Base-by-base conservation (phyloP, 805 yeast genomes). In the Cyberlindnera maritima region DNA sequence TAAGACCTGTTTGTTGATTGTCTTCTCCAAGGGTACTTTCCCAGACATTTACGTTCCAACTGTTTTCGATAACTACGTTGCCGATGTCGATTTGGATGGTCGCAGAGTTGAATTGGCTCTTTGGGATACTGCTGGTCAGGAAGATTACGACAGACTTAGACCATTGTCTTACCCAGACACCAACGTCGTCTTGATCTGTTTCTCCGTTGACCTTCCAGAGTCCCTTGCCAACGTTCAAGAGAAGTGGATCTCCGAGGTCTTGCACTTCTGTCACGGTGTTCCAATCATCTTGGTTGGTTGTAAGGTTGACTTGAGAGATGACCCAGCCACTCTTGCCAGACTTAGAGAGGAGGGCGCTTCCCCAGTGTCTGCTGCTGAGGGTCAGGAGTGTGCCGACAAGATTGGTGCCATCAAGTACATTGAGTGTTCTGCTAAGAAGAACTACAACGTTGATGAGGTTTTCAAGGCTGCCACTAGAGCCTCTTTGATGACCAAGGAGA, bases 91-190 rank as follows among this genome's bases (percentile, higher is more conserved):
- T 64, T 85, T 85, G 48, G 92, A 86, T 61, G 95, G 96, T 42
- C 86, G 92, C 70, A 80, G 87, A 66, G 97, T 92, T 49, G 96
- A 91, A 67, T 75, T 90, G 69, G 96, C 96, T 8, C 75, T 90
- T 57, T 90, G 97, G 97, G 97, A 90, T 89, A 90, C 97, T 58
- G 96, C 97, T 47, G 97, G 97, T 56, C 97, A 90, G 79, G 97
- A 90, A 76, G 97, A 91, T 74, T 90, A 90, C 66, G 96, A 89
- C 69, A 86, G 96, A 70, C 75, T 88, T 59, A 85, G 96, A 71
- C 96, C 96, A 37, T 74, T 88, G 55, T 84, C 92, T 13, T 90
- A 90, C 70, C 96, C 96, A 52, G 96, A 90, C 67, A 85, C 96
- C 34, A 87, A 88, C 66, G 97, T 90, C 53, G 86, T 90, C 50